Conservation (phyloP, 371 early-diverging fungal genomes). For the Mortierella sp. region DNA sequence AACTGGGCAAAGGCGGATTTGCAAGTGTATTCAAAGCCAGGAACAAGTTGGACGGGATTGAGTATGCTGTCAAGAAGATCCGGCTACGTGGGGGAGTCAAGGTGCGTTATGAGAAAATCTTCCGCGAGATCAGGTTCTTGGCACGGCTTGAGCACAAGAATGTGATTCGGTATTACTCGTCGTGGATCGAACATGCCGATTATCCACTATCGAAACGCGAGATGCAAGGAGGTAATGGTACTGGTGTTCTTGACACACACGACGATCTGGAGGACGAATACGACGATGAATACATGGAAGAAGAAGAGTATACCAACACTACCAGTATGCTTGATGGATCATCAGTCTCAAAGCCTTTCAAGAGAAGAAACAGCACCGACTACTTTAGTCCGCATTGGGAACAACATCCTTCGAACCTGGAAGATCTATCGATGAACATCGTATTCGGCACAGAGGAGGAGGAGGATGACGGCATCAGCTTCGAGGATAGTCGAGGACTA, state of each 20-base stretch:
- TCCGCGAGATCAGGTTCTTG: slow-evolving; percentile 92
- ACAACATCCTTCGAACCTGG: slow-evolving; percentile 24
- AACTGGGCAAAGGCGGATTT: slow-evolving; percentile 95
- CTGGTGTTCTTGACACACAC: slow-evolving; percentile 26
- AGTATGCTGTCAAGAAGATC: slow-evolving; percentile 93
- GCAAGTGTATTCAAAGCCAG: slow-evolving; percentile 87
- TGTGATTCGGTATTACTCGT: slow-evolving; percentile 92
- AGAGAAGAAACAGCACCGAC: slow-evolving; percentile 31
- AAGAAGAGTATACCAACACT: slow-evolving; percentile 43
- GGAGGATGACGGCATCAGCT: slow-evolving; percentile 17
- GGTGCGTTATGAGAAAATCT: slow-evolving; percentile 76
- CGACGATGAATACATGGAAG: slow-evolving; percentile 52
- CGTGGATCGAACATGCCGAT: slow-evolving; percentile 88
- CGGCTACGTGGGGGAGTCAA: slow-evolving; percentile 60
- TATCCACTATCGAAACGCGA: slow-evolving; percentile 35
- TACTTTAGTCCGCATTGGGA: slow-evolving; percentile 34
- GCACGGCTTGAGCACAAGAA: slow-evolving; percentile 90
- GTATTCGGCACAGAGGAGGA: slow-evolving; percentile 42
- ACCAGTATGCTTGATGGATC: slow-evolving; percentile 17
- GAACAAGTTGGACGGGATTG: slow-evolving; percentile 84
- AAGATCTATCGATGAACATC: slow-evolving; percentile 52
- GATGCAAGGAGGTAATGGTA: slow-evolving; percentile 16
- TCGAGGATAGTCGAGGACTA: slow-evolving; percentile 20
- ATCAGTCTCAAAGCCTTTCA: not conserved
- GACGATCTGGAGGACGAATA: slow-evolving; percentile 45